phyloP scores from a whole-genome alignment of 2,329 filamentous ascomycete genomes.

The Endoconidiophora laricicola region DNA sequence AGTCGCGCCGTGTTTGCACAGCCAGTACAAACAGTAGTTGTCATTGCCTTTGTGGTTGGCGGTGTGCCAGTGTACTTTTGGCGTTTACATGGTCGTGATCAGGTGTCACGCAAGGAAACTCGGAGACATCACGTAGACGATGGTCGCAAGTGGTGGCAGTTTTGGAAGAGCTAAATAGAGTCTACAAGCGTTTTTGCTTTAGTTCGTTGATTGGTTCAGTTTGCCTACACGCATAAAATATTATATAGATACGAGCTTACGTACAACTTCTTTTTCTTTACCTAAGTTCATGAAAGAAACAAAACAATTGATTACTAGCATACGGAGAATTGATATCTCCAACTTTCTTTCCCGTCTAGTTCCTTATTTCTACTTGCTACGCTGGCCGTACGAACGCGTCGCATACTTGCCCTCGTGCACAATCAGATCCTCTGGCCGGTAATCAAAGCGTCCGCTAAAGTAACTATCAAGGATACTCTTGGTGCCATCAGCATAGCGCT shows the following conservation, averaged over 20 bases:
- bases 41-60: constrained; percentile 66
- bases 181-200: background rate
- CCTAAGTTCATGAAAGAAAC: background rate
- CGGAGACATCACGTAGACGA: constrained; percentile 17
- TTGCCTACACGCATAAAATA: too few relatives aligned
- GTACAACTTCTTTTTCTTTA: background rate
- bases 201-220: too few relatives aligned
- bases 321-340: background rate
- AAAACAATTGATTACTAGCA: background rate
- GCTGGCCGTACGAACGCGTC: constrained; percentile 79
- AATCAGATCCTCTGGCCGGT: constrained; percentile 79
- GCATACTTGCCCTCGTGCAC: constrained; percentile 82
- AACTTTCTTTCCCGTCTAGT: constrained; percentile 22
- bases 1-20: constrained; percentile 79
- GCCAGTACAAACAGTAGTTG: constrained; percentile 75
- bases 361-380: constrained; percentile 4
- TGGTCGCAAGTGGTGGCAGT: constrained; percentile 36
- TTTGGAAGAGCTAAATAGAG: constrained; percentile 31
- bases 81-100: constrained; percentile 53
- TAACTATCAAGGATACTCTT: constrained; percentile 88
- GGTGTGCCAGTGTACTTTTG: constrained; percentile 84
- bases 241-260: too few relatives aligned
- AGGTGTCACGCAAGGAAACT: constrained; percentile 27
- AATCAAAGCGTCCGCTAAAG: constrained; percentile 74
- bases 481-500: constrained; percentile 71